Percentiles rank a stretch among this genome's conserved stretches.
phyloP scores from a whole-genome alignment of 108 stramenopile species.

The Nitzschia palea region DNA sequence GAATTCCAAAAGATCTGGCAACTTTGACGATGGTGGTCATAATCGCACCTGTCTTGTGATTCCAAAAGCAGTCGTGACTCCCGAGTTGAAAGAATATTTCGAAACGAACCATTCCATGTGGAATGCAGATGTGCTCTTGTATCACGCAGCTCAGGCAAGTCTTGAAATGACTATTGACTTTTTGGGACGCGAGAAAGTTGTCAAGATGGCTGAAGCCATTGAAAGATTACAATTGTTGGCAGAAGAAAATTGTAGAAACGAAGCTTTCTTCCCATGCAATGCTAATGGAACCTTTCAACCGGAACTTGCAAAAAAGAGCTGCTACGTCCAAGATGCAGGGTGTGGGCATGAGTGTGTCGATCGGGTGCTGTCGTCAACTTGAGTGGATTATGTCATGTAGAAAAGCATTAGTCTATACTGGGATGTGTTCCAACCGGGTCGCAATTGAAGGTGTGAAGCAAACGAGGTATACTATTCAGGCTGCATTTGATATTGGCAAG shows the following conservation, averaged over 20 bases:
- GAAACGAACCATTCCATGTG: constrained; percentile 10
- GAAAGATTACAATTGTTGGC: background rate
- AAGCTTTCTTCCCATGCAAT: constrained; percentile 20
- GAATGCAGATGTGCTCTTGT: constrained; percentile 31
- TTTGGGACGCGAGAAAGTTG: constrained; percentile 3
- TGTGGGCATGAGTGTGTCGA: constrained; percentile 25
- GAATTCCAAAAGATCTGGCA: constrained; percentile 20
- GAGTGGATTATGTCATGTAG: no score
- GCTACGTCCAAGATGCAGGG: constrained; percentile 31
- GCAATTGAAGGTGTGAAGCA: no score
- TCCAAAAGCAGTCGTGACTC: constrained; percentile 6
- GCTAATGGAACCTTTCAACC: constrained; percentile 10
- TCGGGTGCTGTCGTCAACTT: constrained; percentile 4
- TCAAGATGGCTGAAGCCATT: background rate
- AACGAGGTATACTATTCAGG: no score
- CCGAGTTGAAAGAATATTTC: constrained; percentile 20
- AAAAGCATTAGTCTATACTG: no score
- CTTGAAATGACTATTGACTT: constrained; percentile 29
- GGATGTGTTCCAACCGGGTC: no score
- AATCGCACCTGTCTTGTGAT: constrained; percentile 22
- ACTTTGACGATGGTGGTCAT: constrained; percentile 25
- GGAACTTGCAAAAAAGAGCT: constrained; percentile 13
- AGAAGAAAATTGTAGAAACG: constrained; percentile 5
- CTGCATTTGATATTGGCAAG: no score
- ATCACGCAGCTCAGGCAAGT: constrained; percentile 28